A percentile compares a stretch with the other conserved stretches of the same genome.
These are phyloP conservation scores for Jamesozyma piceae DNA, from an alignment of 805 yeast genomes.

Conservation along the genomic window DNA sequence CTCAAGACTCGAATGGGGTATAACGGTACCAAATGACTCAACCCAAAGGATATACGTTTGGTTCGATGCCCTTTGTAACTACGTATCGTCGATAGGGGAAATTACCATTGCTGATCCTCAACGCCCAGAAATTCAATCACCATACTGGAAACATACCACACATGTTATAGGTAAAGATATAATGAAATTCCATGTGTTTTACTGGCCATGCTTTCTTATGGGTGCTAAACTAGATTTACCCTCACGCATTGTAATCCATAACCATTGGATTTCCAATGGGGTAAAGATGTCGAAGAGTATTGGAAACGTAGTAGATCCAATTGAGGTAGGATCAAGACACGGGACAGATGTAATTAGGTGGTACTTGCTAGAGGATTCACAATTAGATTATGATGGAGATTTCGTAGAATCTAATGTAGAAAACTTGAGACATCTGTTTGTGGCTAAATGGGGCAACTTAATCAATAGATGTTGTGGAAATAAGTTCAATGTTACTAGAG, in stretches of 20 bases:
- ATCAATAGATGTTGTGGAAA: conserved; percentile 64
- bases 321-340: conserved; percentile 48
- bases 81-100: conserved; percentile 63
- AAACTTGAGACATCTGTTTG: conserved; percentile 50
- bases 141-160: conserved; percentile 36
- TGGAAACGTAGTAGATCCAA: conserved; percentile 92
- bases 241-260: conserved; percentile 70
- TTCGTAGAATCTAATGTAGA: conserved; percentile 52
- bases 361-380: conserved; percentile 67
- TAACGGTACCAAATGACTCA: conserved; percentile 72
- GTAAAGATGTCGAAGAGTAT: conserved; percentile 86
- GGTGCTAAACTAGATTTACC: conserved; percentile 75
- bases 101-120: conserved; percentile 27
- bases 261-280: conserved; percentile 90
- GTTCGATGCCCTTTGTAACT: conserved; percentile 90
- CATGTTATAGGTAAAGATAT: conserved; percentile 93
- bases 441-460: conserved; percentile 78
- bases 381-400: conserved; percentile 69
- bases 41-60: conserved; percentile 85
- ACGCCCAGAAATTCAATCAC: conserved; percentile 1
- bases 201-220: conserved; percentile 88
- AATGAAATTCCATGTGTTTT: conserved; percentile 75
- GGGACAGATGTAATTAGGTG: conserved; percentile 70
- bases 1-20: conserved; percentile 77
- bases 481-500: conserved; percentile 48